A percentile compares a stretch with the other conserved stretches of the same genome.
These are phyloP conservation scores for Volvariella volvacea DNA, from an alignment of 1,284 basidiomycete species.

Conservation along the genomic window DNA sequence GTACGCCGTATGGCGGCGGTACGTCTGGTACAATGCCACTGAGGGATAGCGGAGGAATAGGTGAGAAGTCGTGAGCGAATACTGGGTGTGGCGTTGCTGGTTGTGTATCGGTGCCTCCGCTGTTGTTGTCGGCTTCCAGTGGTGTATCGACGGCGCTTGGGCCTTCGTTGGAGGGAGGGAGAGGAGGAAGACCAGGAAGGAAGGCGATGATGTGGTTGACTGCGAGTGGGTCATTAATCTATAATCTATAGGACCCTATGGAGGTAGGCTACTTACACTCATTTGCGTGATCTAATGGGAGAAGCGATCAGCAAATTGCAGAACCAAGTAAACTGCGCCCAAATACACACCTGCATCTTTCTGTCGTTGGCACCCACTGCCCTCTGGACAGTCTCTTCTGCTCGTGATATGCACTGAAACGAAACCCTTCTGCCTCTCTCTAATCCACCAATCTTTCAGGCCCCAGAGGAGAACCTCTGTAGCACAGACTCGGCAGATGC, in stretches of 20 bases:
- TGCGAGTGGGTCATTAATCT: background rate
- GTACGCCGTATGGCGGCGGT: no score
- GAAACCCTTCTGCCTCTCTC: constrained; percentile 63
- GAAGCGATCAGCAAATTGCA: constrained; percentile 5
- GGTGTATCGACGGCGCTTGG: no score
- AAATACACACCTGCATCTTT: constrained; percentile 60
- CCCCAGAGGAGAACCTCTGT: constrained; percentile 68
- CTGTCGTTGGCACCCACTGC: constrained; percentile 47
- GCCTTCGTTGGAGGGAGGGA: constrained; percentile 11
- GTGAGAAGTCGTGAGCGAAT: no score
- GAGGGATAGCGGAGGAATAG: no score
- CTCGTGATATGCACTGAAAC: constrained; percentile 43
- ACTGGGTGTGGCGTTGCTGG: no score
- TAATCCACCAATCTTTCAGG: constrained; percentile 71
- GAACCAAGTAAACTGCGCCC: constrained; percentile 1
- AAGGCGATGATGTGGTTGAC: constrained; percentile 2
- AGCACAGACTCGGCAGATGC: constrained; percentile 64
- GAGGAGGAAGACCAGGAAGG: constrained; percentile 27
- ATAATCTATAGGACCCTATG: no score
- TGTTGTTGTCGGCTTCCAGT: no score
- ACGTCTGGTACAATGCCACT: no score
- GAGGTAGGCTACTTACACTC: constrained; percentile 47
- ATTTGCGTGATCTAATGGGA: constrained; percentile 50
- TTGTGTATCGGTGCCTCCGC: no score
- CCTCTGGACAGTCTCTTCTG: constrained; percentile 60